Base-by-base conservation (phyloP, 1,284 basidiomycete species). In the Naganishia sp. region DNA sequence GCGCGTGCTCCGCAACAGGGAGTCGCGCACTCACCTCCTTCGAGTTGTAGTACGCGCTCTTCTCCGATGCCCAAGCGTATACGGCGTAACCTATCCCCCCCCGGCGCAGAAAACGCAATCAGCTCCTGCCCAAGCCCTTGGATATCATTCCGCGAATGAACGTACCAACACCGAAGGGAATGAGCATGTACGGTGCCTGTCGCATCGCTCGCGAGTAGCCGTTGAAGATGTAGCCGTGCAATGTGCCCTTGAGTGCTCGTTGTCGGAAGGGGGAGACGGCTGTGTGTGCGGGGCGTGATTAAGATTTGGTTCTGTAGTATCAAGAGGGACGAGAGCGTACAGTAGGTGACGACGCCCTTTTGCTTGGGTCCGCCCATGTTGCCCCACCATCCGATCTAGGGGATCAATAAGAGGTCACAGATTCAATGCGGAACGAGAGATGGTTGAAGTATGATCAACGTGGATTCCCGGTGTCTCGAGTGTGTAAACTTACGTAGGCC, bases 361-460 rank as follows among this genome's bases (percentile, higher is more conserved):
- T 93, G 90, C 80, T 83, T 87, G 49, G 82, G 83, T 67, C 84
- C 84, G 58, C 82, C 82, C 76, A 86, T 85, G 81, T 89, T 88
- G 82, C 93, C 93, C 93, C 93, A 96, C 93, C 93, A 95, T 64
- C 88, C 83, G 80, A 85, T 89, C 91, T 94, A 68, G 63, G 23
- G 42, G 55, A 23, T 58, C 17, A 10, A 43, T 46, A 21, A 49
- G 35, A 18, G 39, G 46, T n/a, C 32, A 32, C 17, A 17, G 43
- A 41, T 41, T 52, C 63, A 56, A 13, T 42, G 3, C 18, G 23
- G 46, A 57, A n/a, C 2, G 41, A 31, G 25, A 18, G n/a, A 52
- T 1, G 25, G 56, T 41, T 15, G 21, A 25, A 42, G n/a, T 41
- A 45, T 42, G 31, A 63, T 32, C 43, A 35, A 41, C 9, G 21